These are phyloP conservation scores for Suillus sp. DNA, from an alignment of 768 basidiomycete genomes.

Conservation along the genomic window DNA sequence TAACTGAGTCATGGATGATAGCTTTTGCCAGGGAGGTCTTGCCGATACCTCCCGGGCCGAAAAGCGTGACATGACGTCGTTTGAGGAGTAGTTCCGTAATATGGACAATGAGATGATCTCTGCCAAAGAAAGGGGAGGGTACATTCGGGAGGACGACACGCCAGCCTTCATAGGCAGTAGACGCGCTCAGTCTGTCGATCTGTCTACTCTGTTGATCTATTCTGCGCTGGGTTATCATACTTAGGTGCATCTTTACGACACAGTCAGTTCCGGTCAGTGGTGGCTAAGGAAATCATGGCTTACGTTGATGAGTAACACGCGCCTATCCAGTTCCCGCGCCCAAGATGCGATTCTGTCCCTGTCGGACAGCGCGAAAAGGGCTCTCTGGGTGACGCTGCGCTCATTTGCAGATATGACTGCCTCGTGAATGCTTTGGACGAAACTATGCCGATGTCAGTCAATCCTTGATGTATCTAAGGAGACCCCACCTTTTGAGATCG, in stretches of 20 bases:
- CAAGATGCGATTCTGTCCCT: not conserved
- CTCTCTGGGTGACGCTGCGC: not conserved
- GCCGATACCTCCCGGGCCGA: constrained; percentile 8
- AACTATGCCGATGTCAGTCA: not conserved
- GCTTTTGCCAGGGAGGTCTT: constrained; percentile 10
- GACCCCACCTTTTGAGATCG: not conserved
- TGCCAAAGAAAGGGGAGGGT: constrained; percentile 8
- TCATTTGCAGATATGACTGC: not conserved
- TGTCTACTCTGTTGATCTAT: not conserved
- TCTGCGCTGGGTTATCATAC: not conserved
- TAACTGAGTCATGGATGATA: constrained; percentile 1
- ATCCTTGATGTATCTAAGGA: not conserved
- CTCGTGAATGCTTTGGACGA: not conserved
- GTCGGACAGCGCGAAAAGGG: not conserved
- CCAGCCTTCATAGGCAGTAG: not conserved
- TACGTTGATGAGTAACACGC: not conserved
- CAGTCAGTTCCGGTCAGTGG: not conserved
- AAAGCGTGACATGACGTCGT: constrained; percentile 5
- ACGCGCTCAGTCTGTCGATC: not conserved
- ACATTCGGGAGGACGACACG: not conserved
- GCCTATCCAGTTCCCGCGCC: not conserved
- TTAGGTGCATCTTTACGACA: not conserved
- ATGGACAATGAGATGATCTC: not conserved
- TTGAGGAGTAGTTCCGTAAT: not conserved
- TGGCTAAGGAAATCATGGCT: not conserved